Conservation (phyloP, 1,139 yeast species). For the Candida sp. region DNA sequence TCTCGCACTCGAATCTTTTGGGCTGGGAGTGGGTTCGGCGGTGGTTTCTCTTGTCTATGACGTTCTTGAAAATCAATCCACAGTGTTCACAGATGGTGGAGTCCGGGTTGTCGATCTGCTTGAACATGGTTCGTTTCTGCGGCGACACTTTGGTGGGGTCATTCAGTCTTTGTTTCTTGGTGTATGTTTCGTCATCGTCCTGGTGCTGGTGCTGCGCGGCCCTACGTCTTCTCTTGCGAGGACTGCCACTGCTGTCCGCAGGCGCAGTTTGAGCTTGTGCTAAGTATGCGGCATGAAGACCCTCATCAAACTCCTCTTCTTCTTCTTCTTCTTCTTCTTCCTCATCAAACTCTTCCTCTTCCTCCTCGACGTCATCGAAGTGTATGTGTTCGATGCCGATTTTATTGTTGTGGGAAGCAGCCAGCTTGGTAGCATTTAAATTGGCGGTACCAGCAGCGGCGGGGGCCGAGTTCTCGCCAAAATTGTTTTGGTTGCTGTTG, state of each 20-base stretch:
- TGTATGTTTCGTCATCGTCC: background rate
- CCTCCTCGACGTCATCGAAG: constrained; percentile 6
- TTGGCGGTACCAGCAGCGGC: background rate
- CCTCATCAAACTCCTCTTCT: constrained; percentile 5
- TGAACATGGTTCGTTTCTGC: constrained; percentile 18
- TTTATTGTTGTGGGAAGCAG: background rate
- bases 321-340: background rate
- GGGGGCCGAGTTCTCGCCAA: background rate
- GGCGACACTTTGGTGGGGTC: constrained; percentile 7
- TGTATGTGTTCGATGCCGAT: background rate
- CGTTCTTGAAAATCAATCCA: constrained; percentile 15
- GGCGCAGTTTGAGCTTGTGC: constrained; percentile 5
- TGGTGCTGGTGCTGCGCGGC: too few species aligned
- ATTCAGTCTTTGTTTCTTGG: constrained; percentile 2
- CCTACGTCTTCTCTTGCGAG: too few species aligned
- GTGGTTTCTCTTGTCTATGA: constrained; percentile 18
- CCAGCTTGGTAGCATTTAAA: constrained; percentile 1
- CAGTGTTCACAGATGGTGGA: constrained; percentile 16
- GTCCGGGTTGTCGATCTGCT: constrained; percentile 15
- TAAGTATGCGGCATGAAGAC: background rate
- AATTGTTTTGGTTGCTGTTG: background rate
- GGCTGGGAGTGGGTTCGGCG: constrained; percentile 19
- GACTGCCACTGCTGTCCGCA: too few species aligned
- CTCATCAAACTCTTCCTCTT: constrained; percentile 6
- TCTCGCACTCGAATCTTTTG: constrained; percentile 18